Conservation (phyloP, 192 early-diverging fungal genomes). For the Spinellus fusiger region DNA sequence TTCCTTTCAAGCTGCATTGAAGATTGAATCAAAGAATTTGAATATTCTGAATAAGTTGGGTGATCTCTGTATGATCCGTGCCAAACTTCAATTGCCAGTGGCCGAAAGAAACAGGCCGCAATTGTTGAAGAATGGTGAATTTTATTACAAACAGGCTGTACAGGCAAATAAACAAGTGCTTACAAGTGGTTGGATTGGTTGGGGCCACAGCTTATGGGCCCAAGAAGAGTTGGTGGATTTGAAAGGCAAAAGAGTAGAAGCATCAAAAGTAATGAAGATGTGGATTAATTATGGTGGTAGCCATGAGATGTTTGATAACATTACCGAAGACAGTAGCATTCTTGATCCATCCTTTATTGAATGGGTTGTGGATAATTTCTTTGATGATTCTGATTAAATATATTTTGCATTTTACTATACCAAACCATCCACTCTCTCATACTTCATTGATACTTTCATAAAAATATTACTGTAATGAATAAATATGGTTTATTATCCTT, state of each 20-base stretch:
- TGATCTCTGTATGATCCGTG: conserved; percentile 40
- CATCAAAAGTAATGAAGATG: conserved; percentile 59
- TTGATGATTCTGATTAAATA: conserved; percentile 17
- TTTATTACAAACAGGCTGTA: conserved; percentile 44
- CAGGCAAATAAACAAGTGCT: conserved; percentile 35
- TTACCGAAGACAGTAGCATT: conserved; percentile 20
- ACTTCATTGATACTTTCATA: not conserved
- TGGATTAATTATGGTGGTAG: conserved; percentile 49
- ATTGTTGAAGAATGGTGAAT: conserved; percentile 45
- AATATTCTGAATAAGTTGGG: conserved; percentile 48
- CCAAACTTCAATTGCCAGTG: conserved; percentile 30
- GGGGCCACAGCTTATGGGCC: conserved; percentile 39
- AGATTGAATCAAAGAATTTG: conserved; percentile 42
- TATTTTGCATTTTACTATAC: not conserved
- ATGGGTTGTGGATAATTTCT: conserved; percentile 16
- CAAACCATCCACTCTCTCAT: not conserved
- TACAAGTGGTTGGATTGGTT: conserved; percentile 36
- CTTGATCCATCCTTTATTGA: conserved; percentile 23
- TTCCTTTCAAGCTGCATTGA: conserved; percentile 36
- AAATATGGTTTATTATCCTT: no score
- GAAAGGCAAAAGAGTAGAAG: conserved; percentile 46
- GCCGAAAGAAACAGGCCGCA: conserved; percentile 37
- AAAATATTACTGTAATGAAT: not conserved
- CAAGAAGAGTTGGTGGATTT: conserved; percentile 42
- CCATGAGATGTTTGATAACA: conserved; percentile 10